Evolutionary conservation across 495 filamentous ascomycete genomes (phyloP).

Genomic region (Trichoderma erinaceum): DNA sequence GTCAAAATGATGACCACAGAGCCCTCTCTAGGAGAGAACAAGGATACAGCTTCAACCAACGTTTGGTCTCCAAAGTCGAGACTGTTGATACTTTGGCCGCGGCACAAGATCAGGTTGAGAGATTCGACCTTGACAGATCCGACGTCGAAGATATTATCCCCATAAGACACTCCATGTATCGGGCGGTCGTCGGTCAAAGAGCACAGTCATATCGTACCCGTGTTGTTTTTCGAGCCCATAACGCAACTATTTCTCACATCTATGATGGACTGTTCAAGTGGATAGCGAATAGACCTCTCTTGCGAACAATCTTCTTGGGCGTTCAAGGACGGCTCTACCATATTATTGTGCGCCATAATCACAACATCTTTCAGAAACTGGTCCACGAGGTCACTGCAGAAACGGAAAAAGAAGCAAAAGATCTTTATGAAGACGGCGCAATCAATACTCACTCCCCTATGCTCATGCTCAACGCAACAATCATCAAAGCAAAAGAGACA

Average conservation of each 20-base stretch:
- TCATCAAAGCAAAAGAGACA: conserved; percentile 15
- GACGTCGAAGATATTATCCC: conserved; percentile 18
- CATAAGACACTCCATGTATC: conserved; percentile 19
- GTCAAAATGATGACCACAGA: background rate
- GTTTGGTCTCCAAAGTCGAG: background rate
- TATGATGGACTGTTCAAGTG: conserved; percentile 17
- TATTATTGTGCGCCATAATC: conserved; percentile 15
- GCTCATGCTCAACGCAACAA: conserved; percentile 19
- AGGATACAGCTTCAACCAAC: background rate
- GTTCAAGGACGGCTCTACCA: conserved; percentile 17
- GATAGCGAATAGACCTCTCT: conserved; percentile 17
- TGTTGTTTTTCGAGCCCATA: conserved; percentile 15
- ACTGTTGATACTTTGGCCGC: background rate
- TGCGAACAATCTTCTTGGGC: conserved; percentile 18
- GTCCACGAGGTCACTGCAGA: conserved; percentile 12
- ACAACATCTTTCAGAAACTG: conserved; percentile 14
- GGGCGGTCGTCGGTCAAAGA: conserved; percentile 15
- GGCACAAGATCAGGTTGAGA: background rate
- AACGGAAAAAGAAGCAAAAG: background rate
- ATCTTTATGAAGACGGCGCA: background rate
- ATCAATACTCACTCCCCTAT: background rate
- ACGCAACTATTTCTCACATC: conserved; percentile 4
- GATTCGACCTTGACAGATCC: background rate
- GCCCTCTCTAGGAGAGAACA: background rate
- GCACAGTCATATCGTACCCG: conserved; percentile 19